Evolutionary conservation across 2,329 filamentous ascomycete species (phyloP).

Genomic region (Trichophyton schoenleinii): DNA sequence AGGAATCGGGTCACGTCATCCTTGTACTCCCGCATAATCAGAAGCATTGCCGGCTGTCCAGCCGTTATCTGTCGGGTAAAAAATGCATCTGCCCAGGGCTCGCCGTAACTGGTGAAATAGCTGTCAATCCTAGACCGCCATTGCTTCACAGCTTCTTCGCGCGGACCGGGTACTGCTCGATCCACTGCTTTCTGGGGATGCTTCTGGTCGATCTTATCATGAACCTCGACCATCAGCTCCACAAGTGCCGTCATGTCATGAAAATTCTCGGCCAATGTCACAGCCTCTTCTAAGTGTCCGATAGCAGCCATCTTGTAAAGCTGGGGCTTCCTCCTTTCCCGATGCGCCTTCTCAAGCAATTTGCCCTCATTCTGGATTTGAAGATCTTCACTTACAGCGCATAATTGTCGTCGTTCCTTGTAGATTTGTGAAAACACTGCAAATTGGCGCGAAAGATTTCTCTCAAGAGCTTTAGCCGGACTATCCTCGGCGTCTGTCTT

Average conservation of each 20-base stretch:
- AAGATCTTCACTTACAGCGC: slow-evolving; percentile 39
- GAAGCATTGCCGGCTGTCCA: slow-evolving; percentile 52
- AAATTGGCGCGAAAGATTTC: slow-evolving; percentile 43
- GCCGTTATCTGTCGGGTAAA: slow-evolving; percentile 65
- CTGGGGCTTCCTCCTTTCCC: slow-evolving; percentile 33
- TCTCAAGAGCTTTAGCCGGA: slow-evolving; percentile 33
- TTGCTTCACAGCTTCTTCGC: slow-evolving; percentile 22
- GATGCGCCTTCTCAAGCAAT: slow-evolving; percentile 33
- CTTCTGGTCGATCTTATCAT: slow-evolving; percentile 25
- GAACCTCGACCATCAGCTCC: slow-evolving; percentile 33
- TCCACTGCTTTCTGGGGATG: slow-evolving; percentile 12
- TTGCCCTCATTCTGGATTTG: slow-evolving; percentile 38
- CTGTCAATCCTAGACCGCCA: slow-evolving; percentile 25
- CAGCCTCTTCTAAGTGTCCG: slow-evolving; percentile 44
- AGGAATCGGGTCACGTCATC: slow-evolving; percentile 67
- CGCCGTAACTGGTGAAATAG: slow-evolving; percentile 41
- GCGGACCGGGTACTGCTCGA: slow-evolving; percentile 17
- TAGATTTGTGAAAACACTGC: slow-evolving; percentile 46
- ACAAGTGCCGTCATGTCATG: slow-evolving; percentile 52
- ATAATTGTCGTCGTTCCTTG: slow-evolving; percentile 48
- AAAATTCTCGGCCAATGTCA: slow-evolving; percentile 50
- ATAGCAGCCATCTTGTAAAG: slow-evolving; percentile 39
- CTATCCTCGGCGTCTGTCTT: slow-evolving; percentile 20
- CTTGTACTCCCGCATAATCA: slow-evolving; percentile 58
- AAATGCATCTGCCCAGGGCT: slow-evolving; percentile 51